Percentiles rank a stretch among this genome's conserved stretches.
phyloP scores from a whole-genome alignment of 176 grass and related monocot genomes.

The Musa acuminata region DNA sequence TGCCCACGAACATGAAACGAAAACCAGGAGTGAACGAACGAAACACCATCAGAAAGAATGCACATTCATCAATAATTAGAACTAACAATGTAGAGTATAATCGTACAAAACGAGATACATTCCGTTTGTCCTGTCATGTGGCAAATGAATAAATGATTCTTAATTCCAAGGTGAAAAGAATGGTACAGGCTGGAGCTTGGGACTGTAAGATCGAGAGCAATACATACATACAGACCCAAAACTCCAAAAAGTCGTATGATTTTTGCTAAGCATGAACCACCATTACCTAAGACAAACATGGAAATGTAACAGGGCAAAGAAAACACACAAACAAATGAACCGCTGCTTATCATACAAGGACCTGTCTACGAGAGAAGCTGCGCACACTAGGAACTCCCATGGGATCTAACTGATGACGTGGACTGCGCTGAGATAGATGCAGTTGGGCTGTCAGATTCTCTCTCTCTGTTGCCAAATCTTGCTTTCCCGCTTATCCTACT shows the following conservation, averaged over 20 bases:
- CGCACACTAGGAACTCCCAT: too few species aligned
- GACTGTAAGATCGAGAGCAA: not conserved
- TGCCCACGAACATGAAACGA: too few species aligned
- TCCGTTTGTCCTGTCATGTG: not conserved
- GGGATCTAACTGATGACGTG: too few species aligned
- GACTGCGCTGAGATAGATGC: too few species aligned
- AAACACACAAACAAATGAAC: not conserved
- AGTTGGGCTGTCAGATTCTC: too few species aligned
- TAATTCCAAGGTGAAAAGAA: constrained; percentile 10
- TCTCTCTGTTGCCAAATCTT: too few species aligned
- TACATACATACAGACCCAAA: not conserved
- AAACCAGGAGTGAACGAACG: too few species aligned
- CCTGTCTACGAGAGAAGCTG: too few species aligned
- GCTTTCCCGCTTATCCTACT: too few species aligned
- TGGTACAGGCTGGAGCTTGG: constrained; percentile 8
- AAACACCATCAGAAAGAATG: not conserved
- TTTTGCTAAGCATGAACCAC: not conserved
- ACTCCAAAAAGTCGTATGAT: constrained; percentile 4
- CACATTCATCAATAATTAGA: not conserved
- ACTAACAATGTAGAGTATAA: not conserved
- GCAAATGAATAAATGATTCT: not conserved
- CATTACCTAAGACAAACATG: not conserved
- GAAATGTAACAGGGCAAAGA: not conserved
- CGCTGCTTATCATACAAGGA: too few species aligned
- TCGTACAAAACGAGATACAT: not conserved